These are phyloP conservation scores for Pseudofabraea citricarpa DNA, from an alignment of 2,329 filamentous ascomycete genomes.

Conservation along the genomic window DNA sequence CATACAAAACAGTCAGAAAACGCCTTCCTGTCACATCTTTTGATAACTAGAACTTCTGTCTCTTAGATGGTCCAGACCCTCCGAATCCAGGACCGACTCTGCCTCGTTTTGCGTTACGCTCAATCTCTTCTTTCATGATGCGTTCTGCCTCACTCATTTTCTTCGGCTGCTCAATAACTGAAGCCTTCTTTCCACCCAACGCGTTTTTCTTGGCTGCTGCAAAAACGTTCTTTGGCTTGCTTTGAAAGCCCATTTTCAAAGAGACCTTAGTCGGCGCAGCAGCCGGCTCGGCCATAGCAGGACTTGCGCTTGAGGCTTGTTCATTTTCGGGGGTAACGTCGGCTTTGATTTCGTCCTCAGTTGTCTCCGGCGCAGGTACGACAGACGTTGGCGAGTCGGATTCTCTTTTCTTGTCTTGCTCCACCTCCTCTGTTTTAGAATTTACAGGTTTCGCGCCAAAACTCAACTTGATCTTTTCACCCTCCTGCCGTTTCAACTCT, in stretches of 20 bases:
- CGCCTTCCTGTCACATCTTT: too few relatives aligned
- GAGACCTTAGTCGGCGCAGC: slow-evolving; percentile 42
- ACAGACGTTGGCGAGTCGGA: background rate
- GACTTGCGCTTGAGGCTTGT: slow-evolving; percentile 5
- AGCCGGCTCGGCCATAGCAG: slow-evolving; percentile 10
- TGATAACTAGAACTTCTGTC: slow-evolving; percentile 35
- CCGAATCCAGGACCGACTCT: slow-evolving; percentile 42
- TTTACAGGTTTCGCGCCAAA: slow-evolving; percentile 44
- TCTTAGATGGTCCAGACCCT: slow-evolving; percentile 43
- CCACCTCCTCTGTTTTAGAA: slow-evolving; percentile 6
- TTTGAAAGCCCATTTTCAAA: slow-evolving; percentile 60
- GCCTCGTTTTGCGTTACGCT: slow-evolving; percentile 58
- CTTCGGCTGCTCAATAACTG: slow-evolving; percentile 58
- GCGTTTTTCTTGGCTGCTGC: slow-evolving; percentile 64
- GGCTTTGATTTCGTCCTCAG: slow-evolving; percentile 7
- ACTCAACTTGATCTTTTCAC: slow-evolving; percentile 71
- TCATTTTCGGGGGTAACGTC: slow-evolving; percentile 7
- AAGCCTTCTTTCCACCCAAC: slow-evolving; percentile 58
- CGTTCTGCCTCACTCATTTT: slow-evolving; percentile 85
- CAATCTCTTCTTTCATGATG: slow-evolving; percentile 84
- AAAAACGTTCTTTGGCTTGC: slow-evolving; percentile 76
- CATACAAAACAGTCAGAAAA: too few relatives aligned
- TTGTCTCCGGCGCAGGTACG: background rate
- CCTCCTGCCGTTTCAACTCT: slow-evolving; percentile 57
- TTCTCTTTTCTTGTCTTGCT: background rate